Conservation (phyloP, 106 monocot genomes). For the Dendrobium chrysotoxum region DNA sequence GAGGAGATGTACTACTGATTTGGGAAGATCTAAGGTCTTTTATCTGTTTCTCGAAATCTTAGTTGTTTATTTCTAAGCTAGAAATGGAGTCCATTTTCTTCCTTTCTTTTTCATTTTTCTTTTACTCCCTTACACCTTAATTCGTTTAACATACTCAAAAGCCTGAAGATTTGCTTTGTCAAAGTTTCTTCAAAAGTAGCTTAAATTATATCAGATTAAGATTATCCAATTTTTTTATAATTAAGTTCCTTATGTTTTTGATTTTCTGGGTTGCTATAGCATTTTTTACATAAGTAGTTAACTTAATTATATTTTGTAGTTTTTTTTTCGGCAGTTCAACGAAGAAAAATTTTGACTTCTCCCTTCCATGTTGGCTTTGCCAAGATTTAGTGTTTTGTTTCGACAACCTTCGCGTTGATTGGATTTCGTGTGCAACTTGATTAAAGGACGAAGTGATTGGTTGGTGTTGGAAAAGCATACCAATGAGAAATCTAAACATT, state of each 20-base stretch:
- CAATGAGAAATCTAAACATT: neutral
- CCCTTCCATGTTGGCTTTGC: no score
- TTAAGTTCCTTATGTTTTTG: neutral
- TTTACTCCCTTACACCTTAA: neutral
- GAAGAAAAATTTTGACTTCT: no score
- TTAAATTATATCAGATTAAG: neutral
- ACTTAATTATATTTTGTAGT: no score
- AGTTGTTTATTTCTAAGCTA: neutral
- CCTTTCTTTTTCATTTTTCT: neutral
- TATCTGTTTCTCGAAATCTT: no score
- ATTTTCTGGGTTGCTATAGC: no score
- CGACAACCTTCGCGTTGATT: neutral
- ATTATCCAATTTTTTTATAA: neutral
- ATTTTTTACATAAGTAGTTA: no score
- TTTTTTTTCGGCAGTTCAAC: no score
- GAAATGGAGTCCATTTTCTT: neutral
- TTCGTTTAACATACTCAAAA: neutral
- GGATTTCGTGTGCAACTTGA: neutral
- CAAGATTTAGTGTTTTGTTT: neutral
- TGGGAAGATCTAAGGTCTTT: neutral
- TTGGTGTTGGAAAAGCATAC: neutral
- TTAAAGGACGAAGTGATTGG: neutral
- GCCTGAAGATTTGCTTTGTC: no score
- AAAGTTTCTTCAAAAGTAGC: neutral
- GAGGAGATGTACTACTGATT: neutral